Evolutionary conservation across 768 basidiomycete genomes (phyloP).

Genomic region (Agrocybe chaxingu): DNA sequence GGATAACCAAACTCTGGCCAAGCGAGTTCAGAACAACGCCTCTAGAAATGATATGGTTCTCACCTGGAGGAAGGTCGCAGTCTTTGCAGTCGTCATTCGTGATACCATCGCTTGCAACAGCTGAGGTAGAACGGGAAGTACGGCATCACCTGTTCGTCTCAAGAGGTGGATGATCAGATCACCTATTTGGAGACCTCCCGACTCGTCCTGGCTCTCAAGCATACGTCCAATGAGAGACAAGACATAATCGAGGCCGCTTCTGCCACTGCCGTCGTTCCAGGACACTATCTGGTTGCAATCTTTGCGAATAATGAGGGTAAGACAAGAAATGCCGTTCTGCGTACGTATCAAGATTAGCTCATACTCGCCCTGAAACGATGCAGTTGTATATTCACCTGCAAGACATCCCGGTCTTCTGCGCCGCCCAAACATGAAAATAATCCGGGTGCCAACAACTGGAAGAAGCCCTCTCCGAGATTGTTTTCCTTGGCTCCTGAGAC

Average conservation of each 20-base stretch:
- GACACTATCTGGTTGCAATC: constrained; percentile 77
- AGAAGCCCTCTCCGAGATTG: constrained; percentile 79
- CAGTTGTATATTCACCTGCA: constrained; percentile 50
- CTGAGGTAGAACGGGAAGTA: constrained; percentile 84
- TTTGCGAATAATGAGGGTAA: constrained; percentile 85
- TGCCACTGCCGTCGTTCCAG: constrained; percentile 68
- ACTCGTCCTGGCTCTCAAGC: constrained; percentile 80
- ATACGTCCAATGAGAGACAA: constrained; percentile 76
- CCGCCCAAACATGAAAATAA: constrained; percentile 66
- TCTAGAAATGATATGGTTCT: background rate
- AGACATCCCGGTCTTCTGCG: constrained; percentile 83
- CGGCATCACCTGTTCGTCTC: constrained; percentile 73
- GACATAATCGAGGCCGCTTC: constrained; percentile 72
- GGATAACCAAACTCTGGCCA: constrained; percentile 80
- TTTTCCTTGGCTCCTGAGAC: constrained; percentile 59
- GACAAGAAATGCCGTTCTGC: constrained; percentile 77
- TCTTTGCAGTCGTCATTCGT: constrained; percentile 81
- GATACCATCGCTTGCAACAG: constrained; percentile 80
- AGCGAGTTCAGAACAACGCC: background rate
- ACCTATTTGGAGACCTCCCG: constrained; percentile 89
- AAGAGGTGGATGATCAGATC: constrained; percentile 94
- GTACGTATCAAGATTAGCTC: background rate
- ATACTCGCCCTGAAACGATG: constrained; percentile 1
- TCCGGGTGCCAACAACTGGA: constrained; percentile 67
- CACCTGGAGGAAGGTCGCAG: constrained; percentile 90